Conservation (phyloP, 495 filamentous ascomycete genomes). For the Melanomma pulvis-pyrius region DNA sequence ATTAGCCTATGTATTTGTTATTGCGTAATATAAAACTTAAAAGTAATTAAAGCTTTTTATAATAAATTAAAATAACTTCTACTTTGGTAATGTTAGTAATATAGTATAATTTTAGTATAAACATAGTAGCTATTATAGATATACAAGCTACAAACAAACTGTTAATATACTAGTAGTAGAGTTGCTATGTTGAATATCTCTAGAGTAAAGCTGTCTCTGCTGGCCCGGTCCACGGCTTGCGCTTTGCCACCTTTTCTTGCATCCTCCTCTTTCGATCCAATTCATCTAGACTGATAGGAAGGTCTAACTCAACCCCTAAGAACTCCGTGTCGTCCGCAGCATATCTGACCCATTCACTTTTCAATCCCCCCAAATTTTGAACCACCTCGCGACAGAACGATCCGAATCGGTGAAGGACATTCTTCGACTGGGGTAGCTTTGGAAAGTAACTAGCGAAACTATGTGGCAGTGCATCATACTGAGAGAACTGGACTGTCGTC, state of each 20-base stretch:
- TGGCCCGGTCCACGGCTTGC: background rate
- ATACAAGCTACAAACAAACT: no score
- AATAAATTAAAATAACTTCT: no score
- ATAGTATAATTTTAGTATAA: no score
- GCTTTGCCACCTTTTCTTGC: background rate
- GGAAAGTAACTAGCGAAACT: constrained; percentile 11
- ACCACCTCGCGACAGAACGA: background rate
- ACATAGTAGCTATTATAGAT: no score
- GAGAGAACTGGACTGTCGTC: constrained; percentile 16
- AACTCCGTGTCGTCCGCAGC: background rate
- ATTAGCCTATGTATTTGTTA: no score
- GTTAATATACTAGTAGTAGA: no score
- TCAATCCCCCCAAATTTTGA: background rate
- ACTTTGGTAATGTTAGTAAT: no score
- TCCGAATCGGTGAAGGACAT: background rate
- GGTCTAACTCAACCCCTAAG: background rate
- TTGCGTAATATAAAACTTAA: no score
- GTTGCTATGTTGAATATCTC: no score
- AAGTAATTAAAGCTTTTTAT: no score
- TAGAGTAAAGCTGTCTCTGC: background rate
- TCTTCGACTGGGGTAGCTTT: background rate
- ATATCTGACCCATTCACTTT: background rate
- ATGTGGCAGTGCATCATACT: constrained; percentile 32
- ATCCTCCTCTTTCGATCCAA: background rate
- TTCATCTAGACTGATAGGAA: background rate